A percentile compares a stretch with the other conserved stretches of the same genome.
Conservation (phyloP, 2,329 filamentous ascomycete species). For the Neonectria magnoliae region DNA sequence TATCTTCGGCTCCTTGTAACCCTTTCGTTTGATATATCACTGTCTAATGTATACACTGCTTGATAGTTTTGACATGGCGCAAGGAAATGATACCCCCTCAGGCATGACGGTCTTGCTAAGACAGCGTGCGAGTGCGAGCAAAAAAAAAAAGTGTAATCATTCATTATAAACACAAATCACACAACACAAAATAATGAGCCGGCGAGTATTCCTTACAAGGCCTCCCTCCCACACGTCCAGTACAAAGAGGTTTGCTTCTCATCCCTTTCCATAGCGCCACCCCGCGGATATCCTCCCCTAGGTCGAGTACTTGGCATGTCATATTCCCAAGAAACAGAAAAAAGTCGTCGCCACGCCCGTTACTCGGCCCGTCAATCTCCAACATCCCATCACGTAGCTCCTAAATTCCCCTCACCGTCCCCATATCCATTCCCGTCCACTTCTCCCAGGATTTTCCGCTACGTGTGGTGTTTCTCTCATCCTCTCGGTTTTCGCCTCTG, state of each 20-base stretch:
- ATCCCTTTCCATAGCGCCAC: conserved; percentile 37
- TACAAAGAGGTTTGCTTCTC: conserved; percentile 41
- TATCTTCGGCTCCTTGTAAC: conserved; percentile 69
- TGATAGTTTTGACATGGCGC: not conserved
- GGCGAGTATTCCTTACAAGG: conserved; percentile 36
- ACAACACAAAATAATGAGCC: conserved; percentile 36
- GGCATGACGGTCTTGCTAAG: not conserved
- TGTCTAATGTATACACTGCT: not conserved
- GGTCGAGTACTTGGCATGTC: conserved; percentile 31
- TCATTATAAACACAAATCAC: conserved; percentile 42
- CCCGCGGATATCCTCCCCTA: conserved; percentile 23
- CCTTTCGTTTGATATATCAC: not conserved
- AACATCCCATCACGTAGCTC: conserved; percentile 14
- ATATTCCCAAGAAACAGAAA: conserved; percentile 38
- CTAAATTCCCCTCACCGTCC: not conserved
- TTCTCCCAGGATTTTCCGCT: not conserved
- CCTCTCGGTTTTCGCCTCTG: conserved; percentile 15
- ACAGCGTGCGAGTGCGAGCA: not conserved
- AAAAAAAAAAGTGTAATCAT: conserved; percentile 34
- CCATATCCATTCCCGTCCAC: not conserved
- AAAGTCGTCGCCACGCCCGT: conserved; percentile 30
- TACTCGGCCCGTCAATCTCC: conserved; percentile 24
- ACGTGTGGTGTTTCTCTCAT: conserved; percentile 4
- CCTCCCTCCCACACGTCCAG: conserved; percentile 35
- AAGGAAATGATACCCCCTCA: conserved; percentile 4